phyloP scores from a whole-genome alignment of 371 early-diverging fungal genomes.

The Racocetra persica region DNA sequence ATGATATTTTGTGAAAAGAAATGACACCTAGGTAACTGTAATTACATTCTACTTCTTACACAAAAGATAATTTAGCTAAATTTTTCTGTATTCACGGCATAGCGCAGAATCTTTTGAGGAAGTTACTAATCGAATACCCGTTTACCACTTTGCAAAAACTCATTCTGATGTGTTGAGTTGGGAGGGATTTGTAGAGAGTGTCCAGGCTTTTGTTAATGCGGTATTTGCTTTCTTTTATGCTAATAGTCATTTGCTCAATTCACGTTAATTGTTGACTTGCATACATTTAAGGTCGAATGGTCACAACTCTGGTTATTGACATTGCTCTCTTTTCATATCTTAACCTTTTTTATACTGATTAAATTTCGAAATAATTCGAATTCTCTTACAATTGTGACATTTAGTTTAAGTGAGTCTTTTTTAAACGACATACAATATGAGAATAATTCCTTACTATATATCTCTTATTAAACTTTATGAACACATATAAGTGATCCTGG shows the following conservation, averaged over 20 bases:
- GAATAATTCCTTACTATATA: background rate
- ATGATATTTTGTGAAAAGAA: too few relatives aligned
- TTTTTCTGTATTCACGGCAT: too few relatives aligned
- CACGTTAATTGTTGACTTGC: background rate
- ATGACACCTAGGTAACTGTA: too few relatives aligned
- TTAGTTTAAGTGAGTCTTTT: constrained; percentile 12
- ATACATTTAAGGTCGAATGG: constrained; percentile 25
- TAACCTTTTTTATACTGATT: constrained; percentile 4
- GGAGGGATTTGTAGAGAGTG: constrained; percentile 7
- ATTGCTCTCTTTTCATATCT: constrained; percentile 2
- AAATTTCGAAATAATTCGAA: constrained; percentile 1
- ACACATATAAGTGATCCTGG: background rate
- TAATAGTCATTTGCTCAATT: background rate
- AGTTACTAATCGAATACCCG: background rate
- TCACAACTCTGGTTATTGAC: constrained; percentile 26
- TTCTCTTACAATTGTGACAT: constrained; percentile 3
- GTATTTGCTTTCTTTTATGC: background rate
- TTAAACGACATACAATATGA: background rate
- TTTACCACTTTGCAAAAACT: background rate
- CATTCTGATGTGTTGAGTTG: background rate
- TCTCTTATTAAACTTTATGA: background rate
- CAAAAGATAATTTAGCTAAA: too few relatives aligned
- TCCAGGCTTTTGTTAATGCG: background rate
- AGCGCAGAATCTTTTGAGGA: background rate
- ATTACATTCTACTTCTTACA: too few relatives aligned